A percentile compares a stretch with the other conserved stretches of the same genome.
Evolutionary conservation across 2,329 filamentous ascomycete genomes (phyloP).

Genomic region (Bipolaris zeicola): DNA sequence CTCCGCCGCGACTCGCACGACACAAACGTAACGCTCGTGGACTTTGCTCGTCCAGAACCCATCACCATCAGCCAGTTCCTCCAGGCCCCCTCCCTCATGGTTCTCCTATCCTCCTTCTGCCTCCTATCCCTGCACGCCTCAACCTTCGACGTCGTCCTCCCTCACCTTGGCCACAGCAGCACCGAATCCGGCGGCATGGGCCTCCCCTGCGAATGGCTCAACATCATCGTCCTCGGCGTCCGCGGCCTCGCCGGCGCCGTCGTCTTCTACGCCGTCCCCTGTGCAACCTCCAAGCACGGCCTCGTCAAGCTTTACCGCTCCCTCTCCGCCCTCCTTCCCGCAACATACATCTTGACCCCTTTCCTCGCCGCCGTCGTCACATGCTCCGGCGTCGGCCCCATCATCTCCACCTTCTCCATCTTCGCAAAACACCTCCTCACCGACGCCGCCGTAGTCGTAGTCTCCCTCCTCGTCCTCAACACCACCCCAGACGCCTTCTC

Average conservation of each 20-base stretch:
- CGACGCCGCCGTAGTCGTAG: slow-evolving; percentile 50
- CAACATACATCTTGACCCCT: slow-evolving; percentile 50
- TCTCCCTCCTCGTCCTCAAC: slow-evolving; percentile 55
- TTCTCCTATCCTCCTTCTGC: slow-evolving; percentile 57
- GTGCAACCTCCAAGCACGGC: slow-evolving; percentile 46
- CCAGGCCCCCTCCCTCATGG: slow-evolving; percentile 53
- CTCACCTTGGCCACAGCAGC: slow-evolving; percentile 55
- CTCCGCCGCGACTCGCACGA: slow-evolving; percentile 48
- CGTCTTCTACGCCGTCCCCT: slow-evolving; percentile 48
- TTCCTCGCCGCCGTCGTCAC: slow-evolving; percentile 47
- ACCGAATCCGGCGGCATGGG: slow-evolving; percentile 54
- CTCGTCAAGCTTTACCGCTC: slow-evolving; percentile 53
- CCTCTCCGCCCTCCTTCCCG: slow-evolving; percentile 48
- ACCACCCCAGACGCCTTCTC: slow-evolving; percentile 55
- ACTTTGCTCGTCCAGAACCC: slow-evolving; percentile 48
- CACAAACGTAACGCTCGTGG: slow-evolving; percentile 40
- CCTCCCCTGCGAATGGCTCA: slow-evolving; percentile 53
- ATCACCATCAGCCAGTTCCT: slow-evolving; percentile 55
- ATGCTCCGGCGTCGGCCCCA: slow-evolving; percentile 42
- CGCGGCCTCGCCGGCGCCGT: slow-evolving; percentile 49
- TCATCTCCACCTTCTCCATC: slow-evolving; percentile 49
- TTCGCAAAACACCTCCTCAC: slow-evolving; percentile 52
- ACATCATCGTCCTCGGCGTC: slow-evolving; percentile 50
- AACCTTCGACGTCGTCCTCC: slow-evolving; percentile 58
- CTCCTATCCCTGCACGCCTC: slow-evolving; percentile 62